Evolutionary conservation across 345 rosid species (phyloP), one percentile per base, ranked within the genome.

Genomic region (Nephelium lappaceum): DNA sequence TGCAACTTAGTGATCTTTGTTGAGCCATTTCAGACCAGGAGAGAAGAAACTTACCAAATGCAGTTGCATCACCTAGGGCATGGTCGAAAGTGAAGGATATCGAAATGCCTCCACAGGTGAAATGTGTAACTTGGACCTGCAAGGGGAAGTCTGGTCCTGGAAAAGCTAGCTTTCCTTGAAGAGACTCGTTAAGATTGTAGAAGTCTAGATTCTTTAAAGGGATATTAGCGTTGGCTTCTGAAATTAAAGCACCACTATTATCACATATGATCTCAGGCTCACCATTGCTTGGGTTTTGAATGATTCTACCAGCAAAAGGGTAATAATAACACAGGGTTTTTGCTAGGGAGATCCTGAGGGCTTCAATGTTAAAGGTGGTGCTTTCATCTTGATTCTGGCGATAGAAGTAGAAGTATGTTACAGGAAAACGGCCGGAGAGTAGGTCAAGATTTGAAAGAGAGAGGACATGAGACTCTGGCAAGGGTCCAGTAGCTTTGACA

Each of bases 371-470:
- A 57, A 79, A 73, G 8, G 84, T 14, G 38, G 84, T 79, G 81
- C 85, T 74, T 55, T 66, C n/a, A 39, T 19, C n/a, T 0, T 53
- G 73, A 8, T 85, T 80, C 63, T 83, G 91, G 69, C 73, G 31
- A 80, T 87, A 95, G 76, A 95, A 86, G 86, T 95, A 95, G 71
- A 93, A 85, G 86, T 93, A 93, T 66, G 95, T 89, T 45, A 95
- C 90, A 0, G 97, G 97, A 73, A 91, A 95, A 67, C 97, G 95
- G 47, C 97, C 95, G 0, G 95, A 95, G 31, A 95, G 97, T 58
- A 93, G 90, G 85, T 95, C 98, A 11, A 95, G 95, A 78, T 93
- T 90, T 81, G 98, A 91, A 66, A 93, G 95, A 73, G 84, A 0
- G 36, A 93, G 75, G 71, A 68, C 65, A 6, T 71, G 80, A 73